phyloP scores from a whole-genome alignment of 495 filamentous ascomycete species.

The Aspergillus bridgeri region DNA sequence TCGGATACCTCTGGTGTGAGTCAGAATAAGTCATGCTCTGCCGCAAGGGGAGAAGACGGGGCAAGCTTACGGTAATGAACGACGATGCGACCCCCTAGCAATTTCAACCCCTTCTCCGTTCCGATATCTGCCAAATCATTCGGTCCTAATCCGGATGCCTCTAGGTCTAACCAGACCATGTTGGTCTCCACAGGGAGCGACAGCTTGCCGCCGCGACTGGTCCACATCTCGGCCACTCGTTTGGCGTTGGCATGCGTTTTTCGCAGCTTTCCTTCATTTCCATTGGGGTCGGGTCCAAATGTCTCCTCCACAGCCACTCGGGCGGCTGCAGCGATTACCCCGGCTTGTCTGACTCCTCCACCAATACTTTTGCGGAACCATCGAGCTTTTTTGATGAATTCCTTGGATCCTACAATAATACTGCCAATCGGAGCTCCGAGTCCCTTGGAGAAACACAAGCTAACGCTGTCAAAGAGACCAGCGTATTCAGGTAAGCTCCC shows the following conservation, averaged over 20 bases:
- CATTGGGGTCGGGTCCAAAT: conserved; percentile 59
- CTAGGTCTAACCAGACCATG: conserved; percentile 89
- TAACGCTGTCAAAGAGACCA: conserved; percentile 72
- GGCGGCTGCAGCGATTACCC: conserved; percentile 46
- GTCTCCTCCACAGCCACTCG: conserved; percentile 49
- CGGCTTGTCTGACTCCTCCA: conserved; percentile 73
- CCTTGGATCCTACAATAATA: conserved; percentile 64
- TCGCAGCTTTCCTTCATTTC: conserved; percentile 60
- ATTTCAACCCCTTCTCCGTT: conserved; percentile 35
- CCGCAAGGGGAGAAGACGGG: neutral
- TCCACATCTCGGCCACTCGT: conserved; percentile 62
- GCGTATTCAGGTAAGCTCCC: conserved; percentile 65
- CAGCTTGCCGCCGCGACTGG: conserved; percentile 47
- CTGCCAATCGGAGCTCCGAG: conserved; percentile 86
- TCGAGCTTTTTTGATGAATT: conserved; percentile 66
- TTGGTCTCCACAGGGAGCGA: conserved; percentile 65
- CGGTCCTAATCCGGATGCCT: conserved; percentile 40
- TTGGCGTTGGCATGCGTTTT: conserved; percentile 63
- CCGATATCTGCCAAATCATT: conserved; percentile 43
- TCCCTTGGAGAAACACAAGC: conserved; percentile 84
- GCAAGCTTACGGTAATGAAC: conserved; percentile 46
- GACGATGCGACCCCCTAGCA: conserved; percentile 39
- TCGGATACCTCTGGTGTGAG: conserved; percentile 42
- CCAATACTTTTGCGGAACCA: conserved; percentile 85
- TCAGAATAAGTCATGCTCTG: conserved; percentile 19